These are phyloP conservation scores for Plasmodium cynomolgi DNA, from an alignment of 169 alveolate genomes.

Conservation along the genomic window DNA sequence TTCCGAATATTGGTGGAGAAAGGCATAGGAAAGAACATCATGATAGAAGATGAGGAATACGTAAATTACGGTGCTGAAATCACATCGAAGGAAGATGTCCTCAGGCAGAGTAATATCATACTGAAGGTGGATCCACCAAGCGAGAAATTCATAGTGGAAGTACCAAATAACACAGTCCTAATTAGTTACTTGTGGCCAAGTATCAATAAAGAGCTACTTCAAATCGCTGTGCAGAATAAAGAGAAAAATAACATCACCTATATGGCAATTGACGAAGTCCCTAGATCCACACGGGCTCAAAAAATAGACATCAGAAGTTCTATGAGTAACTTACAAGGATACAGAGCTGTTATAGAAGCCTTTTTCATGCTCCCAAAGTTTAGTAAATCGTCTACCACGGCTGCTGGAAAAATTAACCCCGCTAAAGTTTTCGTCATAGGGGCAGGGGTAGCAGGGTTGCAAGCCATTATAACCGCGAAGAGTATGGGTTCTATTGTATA, in stretches of 20 bases:
- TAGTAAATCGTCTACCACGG: slow-evolving; percentile 91
- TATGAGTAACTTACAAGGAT: slow-evolving; percentile 94
- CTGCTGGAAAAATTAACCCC: slow-evolving; percentile 94
- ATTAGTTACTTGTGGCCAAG: slow-evolving; percentile 89
- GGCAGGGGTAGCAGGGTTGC: slow-evolving; percentile 97
- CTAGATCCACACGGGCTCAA: slow-evolving; percentile 94
- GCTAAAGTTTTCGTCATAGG: slow-evolving; percentile 95
- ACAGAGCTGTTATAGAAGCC: slow-evolving; percentile 95
- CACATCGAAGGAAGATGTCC: slow-evolving; percentile 76
- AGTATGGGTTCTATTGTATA: slow-evolving; percentile 92
- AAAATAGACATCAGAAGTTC: slow-evolving; percentile 92
- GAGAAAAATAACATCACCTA: slow-evolving; percentile 81
- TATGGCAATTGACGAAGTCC: slow-evolving; percentile 93
- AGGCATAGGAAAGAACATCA: slow-evolving; percentile 89
- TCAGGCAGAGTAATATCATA: slow-evolving; percentile 82
- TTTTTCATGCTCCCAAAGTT: slow-evolving; percentile 91
- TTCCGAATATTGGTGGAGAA: slow-evolving; percentile 87
- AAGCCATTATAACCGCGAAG: slow-evolving; percentile 95
- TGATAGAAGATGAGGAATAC: slow-evolving; percentile 82
- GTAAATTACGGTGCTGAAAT: slow-evolving; percentile 82
- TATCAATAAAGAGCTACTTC: slow-evolving; percentile 75
- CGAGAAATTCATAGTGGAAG: slow-evolving; percentile 77
- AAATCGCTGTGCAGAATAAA: slow-evolving; percentile 76
- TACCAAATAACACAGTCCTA: slow-evolving; percentile 84
- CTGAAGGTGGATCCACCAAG: slow-evolving; percentile 87